Base-by-base conservation (phyloP, 2,329 filamentous ascomycete genomes). In the Colletotrichum tabaci region DNA sequence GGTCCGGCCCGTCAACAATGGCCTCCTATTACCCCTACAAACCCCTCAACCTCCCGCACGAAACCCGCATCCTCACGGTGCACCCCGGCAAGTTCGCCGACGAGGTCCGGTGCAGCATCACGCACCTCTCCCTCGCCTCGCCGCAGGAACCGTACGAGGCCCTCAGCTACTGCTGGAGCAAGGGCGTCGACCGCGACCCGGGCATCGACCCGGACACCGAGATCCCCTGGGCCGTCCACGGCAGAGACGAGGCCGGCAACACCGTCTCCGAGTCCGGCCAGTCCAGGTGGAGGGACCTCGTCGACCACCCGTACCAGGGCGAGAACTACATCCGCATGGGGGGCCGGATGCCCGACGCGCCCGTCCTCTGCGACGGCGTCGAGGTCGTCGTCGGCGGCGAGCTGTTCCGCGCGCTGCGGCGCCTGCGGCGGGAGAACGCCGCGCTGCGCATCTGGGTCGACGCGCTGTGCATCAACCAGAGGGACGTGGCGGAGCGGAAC, bases 131-230 rank as follows among this genome's bases (percentile, higher is more conserved):
- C 16, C n/a, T 71, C 35, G 10, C 15, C 23, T 52, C 67, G 4
- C 55, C 61, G 13, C 47, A 56, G 9, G 55, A 44, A 30, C 50
- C 63, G 8, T 77, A 76, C 30, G 76, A 77, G 55, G 76, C 77
- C 2, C 55, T 77, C 21, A 75, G 74, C 44, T 76, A 76, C 58
- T 76, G 74, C 53, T 76, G 75, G 75, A 75, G 74, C 8, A 73
- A 74, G 44, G 50, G 67, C n/a, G 50, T 67, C 0, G 56, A 66
- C 1, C 47, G 40, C 0, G 42, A 61, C 12, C 30, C 50, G 0
- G 55, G 50, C 3, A 42, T 56, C 26, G 67, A 16, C 3, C 55
- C 62, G 3, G 67, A 71, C 15, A 26, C 26, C 6, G 63, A 66
- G 0, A 49, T 71, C 1, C 63, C 55, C 18, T 71, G 67, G 55